These are phyloP conservation scores for Austroboletus eburneus DNA, from an alignment of 768 basidiomycete species.

Conservation along the genomic window DNA sequence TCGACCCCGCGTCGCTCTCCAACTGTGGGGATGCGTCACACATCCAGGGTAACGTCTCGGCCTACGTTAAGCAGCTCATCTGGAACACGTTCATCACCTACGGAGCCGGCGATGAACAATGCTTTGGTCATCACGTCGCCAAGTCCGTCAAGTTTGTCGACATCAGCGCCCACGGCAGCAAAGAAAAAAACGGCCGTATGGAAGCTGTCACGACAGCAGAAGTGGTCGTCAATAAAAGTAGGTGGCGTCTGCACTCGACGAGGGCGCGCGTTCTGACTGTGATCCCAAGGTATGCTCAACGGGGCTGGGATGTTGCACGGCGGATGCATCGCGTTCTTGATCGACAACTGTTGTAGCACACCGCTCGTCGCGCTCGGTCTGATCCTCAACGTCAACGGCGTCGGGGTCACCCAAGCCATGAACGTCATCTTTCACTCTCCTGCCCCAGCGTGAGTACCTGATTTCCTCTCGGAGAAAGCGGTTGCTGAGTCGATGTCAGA, in stretches of 20 bases:
- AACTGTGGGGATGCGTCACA: conserved; percentile 51
- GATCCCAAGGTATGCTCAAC: conserved; percentile 59
- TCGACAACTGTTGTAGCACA: conserved; percentile 70
- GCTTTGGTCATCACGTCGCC: conserved; percentile 60
- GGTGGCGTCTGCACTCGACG: conserved; percentile 13
- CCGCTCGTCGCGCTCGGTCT: conserved; percentile 66
- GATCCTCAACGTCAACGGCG: conserved; percentile 57
- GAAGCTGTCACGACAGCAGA: conserved; percentile 64
- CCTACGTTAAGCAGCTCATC: conserved; percentile 61
- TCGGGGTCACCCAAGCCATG: conserved; percentile 72
- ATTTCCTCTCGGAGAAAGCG: background rate
- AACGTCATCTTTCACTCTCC: conserved; percentile 68
- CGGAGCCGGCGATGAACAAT: conserved; percentile 61
- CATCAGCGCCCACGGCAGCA: conserved; percentile 46
- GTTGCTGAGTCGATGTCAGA: too few species aligned
- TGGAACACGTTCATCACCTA: conserved; percentile 66
- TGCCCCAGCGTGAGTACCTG: conserved; percentile 48
- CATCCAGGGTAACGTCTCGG: conserved; percentile 61
- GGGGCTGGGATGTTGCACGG: conserved; percentile 75
- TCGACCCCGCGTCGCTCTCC: conserved; percentile 62
- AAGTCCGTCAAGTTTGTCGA: conserved; percentile 57
- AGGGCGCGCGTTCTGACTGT: conserved; percentile 2
- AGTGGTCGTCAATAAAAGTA: conserved; percentile 58
- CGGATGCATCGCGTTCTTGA: conserved; percentile 68
- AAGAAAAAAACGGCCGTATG: conserved; percentile 46